Percentiles rank a stretch among this genome's conserved stretches.
These are phyloP conservation scores for Usnea hakonensis DNA, from an alignment of 495 filamentous ascomycete species.

Conservation along the genomic window DNA sequence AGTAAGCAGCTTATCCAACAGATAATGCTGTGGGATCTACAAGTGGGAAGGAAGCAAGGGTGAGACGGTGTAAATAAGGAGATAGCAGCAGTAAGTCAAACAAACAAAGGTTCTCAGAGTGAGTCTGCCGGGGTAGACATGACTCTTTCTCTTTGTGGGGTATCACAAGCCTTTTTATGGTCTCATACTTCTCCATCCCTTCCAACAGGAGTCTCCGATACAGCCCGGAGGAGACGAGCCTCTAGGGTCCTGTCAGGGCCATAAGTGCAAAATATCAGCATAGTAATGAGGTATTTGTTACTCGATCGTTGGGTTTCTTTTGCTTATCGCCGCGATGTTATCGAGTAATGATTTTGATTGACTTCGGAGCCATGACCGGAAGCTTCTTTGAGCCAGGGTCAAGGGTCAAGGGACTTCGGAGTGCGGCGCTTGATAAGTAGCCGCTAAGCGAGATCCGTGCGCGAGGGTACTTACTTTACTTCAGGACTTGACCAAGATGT, in stretches of 20 bases:
- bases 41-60: not conserved
- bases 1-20: not conserved
- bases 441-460: constrained; percentile 1
- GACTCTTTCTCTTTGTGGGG: constrained; percentile 15
- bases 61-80: not conserved
- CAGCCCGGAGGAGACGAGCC: not conserved
- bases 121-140: not conserved
- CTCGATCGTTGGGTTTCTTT: not conserved
- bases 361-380: not conserved
- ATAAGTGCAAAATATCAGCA: not conserved
- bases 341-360: constrained; percentile 1
- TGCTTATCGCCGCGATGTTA: constrained; percentile 5
- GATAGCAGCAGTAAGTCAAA: not conserved
- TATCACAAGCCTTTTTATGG: constrained; percentile 11
- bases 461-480: not conserved
- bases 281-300: not conserved
- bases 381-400: not conserved
- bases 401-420: not conserved
- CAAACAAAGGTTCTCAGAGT: not conserved
- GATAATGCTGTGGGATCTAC: not conserved
- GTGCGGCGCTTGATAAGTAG: constrained; percentile 1
- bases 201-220: not conserved
- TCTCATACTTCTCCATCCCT: not conserved
- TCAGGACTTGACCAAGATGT: too few species aligned
- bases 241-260: not conserved